Percentiles rank a stretch among this genome's conserved stretches.
Evolutionary conservation across 1,284 basidiomycete genomes (phyloP).

Genomic region (Peniophora sp.): DNA sequence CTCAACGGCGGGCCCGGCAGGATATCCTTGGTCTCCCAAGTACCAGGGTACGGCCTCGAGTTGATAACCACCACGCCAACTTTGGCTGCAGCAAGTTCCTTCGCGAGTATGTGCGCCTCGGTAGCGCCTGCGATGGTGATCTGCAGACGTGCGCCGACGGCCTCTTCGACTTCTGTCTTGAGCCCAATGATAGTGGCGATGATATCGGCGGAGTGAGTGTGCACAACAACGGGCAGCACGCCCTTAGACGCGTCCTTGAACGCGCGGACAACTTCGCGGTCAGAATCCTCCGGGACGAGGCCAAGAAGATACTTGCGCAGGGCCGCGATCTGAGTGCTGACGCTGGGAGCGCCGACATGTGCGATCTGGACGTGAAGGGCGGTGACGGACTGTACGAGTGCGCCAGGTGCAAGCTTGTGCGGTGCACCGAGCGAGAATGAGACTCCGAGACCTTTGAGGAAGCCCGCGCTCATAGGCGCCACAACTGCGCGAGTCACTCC

Average conservation of each 20-base stretch:
- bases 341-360: constrained; percentile 30
- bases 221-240: constrained; percentile 46
- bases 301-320: constrained; percentile 55
- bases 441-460: constrained; percentile 42
- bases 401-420: constrained; percentile 36
- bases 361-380: constrained; percentile 44
- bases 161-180: constrained; percentile 62
- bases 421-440: constrained; percentile 37
- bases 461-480: constrained; percentile 33
- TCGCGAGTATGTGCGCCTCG: constrained; percentile 72
- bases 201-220: constrained; percentile 58
- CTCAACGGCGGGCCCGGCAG: constrained; percentile 52
- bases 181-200: constrained; percentile 73
- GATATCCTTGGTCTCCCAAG: too few relatives aligned
- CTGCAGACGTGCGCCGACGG: constrained; percentile 30
- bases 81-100: constrained; percentile 61
- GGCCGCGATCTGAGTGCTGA: constrained; percentile 57
- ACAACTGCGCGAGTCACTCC: constrained; percentile 32
- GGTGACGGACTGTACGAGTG: constrained; percentile 40
- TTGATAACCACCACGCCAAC: too few relatives aligned
- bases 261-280: not conserved
- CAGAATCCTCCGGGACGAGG: not conserved
- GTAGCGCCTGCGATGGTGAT: constrained; percentile 62
- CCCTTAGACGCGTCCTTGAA: constrained; percentile 26
- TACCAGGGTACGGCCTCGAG: too few relatives aligned